A percentile compares a stretch with the other conserved stretches of the same genome.
phyloP scores from a whole-genome alignment of 768 basidiomycete genomes.

The Harrya chromipes region DNA sequence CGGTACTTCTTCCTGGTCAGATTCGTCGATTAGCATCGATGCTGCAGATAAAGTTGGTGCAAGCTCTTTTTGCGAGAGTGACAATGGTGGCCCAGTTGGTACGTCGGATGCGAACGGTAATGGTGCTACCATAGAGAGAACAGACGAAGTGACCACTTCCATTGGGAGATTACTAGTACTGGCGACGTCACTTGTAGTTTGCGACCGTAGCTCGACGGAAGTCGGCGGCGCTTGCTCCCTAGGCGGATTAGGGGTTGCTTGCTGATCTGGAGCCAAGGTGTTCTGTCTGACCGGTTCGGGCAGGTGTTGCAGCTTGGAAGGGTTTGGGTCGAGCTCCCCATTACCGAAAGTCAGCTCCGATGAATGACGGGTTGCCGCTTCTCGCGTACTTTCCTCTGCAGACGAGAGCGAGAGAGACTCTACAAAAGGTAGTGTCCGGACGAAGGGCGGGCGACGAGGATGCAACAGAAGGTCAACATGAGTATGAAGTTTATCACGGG shows the following conservation, averaged over 20 bases:
- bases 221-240: background rate
- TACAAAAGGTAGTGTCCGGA: slow-evolving; percentile 62
- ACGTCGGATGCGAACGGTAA: background rate
- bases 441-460: slow-evolving; percentile 73
- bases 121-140: background rate
- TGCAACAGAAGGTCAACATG: slow-evolving; percentile 66
- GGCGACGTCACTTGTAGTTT: background rate
- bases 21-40: slow-evolving; percentile 31
- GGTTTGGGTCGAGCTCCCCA: background rate
- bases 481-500: slow-evolving; percentile 26
- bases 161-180: background rate
- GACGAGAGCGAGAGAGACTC: slow-evolving; percentile 61
- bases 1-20: slow-evolving; percentile 77
- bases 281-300: background rate
- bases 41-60: background rate
- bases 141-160: background rate
- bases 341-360: slow-evolving; percentile 35
- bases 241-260: background rate
- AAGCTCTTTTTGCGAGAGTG: slow-evolving; percentile 5
- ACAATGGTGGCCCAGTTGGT: background rate
- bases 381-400: slow-evolving; percentile 64
- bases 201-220: background rate
- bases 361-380: slow-evolving; percentile 43
- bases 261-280: background rate
- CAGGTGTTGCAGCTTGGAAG: slow-evolving; percentile 1